Percentiles rank a stretch among this genome's conserved stretches.
These are phyloP conservation scores for Colletotrichum viniferum DNA, from an alignment of 2,329 filamentous ascomycete genomes.

Conservation along the genomic window DNA sequence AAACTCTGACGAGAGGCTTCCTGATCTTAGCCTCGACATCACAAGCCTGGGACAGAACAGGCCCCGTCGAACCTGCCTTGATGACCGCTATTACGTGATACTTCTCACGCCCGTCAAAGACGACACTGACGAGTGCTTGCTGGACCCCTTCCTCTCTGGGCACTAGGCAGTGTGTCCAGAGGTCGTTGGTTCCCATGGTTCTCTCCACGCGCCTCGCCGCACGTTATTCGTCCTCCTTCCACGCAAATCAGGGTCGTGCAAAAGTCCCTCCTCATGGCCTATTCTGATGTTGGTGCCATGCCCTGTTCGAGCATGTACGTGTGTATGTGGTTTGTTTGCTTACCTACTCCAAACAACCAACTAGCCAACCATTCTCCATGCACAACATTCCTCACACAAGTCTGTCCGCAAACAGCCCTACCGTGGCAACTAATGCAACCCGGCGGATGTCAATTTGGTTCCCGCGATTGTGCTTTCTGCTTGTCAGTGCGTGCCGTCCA, in stretches of 20 bases:
- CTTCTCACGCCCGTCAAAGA: not conserved
- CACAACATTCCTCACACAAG: not conserved
- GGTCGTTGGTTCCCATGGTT: not conserved
- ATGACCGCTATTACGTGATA: not conserved
- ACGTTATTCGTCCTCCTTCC: not conserved
- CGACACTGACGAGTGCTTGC: not conserved
- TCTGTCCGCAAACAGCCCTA: not conserved
- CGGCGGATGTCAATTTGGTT: not conserved
- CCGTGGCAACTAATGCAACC: not conserved
- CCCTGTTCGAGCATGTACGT: not conserved
- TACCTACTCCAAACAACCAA: not conserved
- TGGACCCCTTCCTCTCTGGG: not conserved
- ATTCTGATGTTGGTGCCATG: not conserved
- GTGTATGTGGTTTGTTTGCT: not conserved
- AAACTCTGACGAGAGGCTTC: not conserved
- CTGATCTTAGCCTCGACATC: not conserved
- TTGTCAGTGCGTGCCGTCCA: not conserved
- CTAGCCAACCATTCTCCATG: not conserved
- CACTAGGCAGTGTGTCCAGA: not conserved
- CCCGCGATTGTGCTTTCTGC: not conserved
- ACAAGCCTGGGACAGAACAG: not conserved
- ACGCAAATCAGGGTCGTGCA: not conserved
- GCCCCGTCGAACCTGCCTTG: not conserved
- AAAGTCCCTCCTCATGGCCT: not conserved
- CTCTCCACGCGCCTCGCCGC: not conserved